Evolutionary conservation across 2,329 filamentous ascomycete species (phyloP).

Genomic region (Epicoccum nigrum): DNA sequence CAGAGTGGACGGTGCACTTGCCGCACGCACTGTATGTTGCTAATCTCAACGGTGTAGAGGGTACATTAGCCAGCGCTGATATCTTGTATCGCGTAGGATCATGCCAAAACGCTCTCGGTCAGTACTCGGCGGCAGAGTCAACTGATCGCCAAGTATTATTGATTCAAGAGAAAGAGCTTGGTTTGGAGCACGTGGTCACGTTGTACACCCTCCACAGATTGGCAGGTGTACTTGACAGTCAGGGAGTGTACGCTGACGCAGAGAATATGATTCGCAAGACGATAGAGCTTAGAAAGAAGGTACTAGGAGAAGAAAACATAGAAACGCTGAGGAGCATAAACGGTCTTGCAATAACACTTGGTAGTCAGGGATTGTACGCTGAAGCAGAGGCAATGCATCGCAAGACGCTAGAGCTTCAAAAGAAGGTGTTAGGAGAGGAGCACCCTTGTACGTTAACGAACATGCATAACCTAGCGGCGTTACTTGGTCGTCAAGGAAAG

Average conservation of each 20-base stretch:
- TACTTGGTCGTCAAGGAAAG: too few relatives aligned
- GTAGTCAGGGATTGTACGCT: background rate
- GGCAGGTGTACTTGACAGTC: background rate
- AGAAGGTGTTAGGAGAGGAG: constrained; percentile 7
- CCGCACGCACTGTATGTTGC: background rate
- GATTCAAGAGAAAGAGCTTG: background rate
- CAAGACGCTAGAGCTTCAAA: background rate
- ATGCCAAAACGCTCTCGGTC: constrained; percentile 16
- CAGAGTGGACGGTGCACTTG: background rate
- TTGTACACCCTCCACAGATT: background rate
- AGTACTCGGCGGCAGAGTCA: constrained; percentile 15
- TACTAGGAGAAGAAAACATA: constrained; percentile 14
- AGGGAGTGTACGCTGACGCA: constrained; percentile 1
- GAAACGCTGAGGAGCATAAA: constrained; percentile 17
- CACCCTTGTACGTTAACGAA: background rate
- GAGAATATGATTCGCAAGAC: constrained; percentile 9
- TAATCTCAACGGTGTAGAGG: background rate
- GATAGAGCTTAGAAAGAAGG: constrained; percentile 7
- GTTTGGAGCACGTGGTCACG: background rate
- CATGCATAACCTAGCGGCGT: constrained; percentile 1
- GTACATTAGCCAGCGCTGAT: background rate
- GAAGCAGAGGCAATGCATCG: background rate
- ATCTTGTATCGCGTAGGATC: constrained; percentile 18
- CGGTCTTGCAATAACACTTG: constrained; percentile 3
- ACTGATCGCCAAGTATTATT: constrained; percentile 6